Base-by-base conservation (phyloP, 768 basidiomycete genomes). In the Mycena chlorophos region DNA sequence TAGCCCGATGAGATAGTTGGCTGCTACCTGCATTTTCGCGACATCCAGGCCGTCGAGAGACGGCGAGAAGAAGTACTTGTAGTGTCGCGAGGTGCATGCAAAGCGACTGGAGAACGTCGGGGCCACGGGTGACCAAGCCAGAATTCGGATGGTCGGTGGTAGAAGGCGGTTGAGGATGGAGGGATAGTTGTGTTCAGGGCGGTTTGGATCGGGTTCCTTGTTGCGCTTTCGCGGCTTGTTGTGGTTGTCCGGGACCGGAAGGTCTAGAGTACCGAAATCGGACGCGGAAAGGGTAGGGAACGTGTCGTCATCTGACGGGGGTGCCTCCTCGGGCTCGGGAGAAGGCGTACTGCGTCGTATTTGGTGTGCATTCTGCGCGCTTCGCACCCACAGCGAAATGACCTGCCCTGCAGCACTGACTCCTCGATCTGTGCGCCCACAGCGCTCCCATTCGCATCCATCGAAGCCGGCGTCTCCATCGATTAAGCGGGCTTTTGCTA, bases 341-440 rank as follows among this genome's bases (percentile, higher is more conserved):
- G 26, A 23, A 1, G 39, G 23, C 6, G 20, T 17, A 22, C 27
- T 30, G 49, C n/a, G 16, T 46, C 37, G 29, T 22, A 5, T 19
- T 10, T 37, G 10, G 34, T 37, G 10, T 14, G 19, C 50, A n/a
- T 65, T 72, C 40, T 86, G 69, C 10, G 83, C 81, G 69, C 92
- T 94, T 55, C 94, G 76, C 13, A 97, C 86, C 88, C 91, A 94
- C 6, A 99, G 77, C 48, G 89, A 92, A 48, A 98, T 79, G 22
- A 98, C 94, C 69, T 98, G 96, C 3, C 93, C 94, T 6, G 89
- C 90, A 34, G 89, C 91, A 68, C 94, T 96, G 55, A 99, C 97
- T 0, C 96, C 95, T 19, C 88, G 80, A 77, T 99, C 97, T 25
- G 97, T 98, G 65, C 97, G 74, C 13, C 97, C 96, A 70, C 97